Base-by-base conservation (phyloP, 805 yeast genomes). In the Debaryomyces castellii region DNA sequence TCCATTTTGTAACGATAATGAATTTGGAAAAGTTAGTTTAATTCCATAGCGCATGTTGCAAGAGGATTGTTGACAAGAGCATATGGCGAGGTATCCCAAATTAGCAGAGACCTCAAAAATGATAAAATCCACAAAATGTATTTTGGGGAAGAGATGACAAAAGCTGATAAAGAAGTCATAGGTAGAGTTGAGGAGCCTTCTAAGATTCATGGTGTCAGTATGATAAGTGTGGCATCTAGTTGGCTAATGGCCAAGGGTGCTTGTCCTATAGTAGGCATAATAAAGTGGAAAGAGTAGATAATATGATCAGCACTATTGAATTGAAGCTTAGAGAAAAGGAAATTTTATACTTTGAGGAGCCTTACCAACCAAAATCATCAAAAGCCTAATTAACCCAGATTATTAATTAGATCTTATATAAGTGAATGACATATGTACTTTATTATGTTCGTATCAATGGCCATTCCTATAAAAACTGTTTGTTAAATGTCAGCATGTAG, bases 1-100 rank as follows among this genome's bases (percentile, higher is more conserved):
- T 48, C 79, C 77, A 21, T 83, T 66, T 58, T 79, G 85, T 50
- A 44, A 58, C 20, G 50, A 54, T 5, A 63, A 76, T 17, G 67
- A 64, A 39, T 74, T 76, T 14, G 76, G 76, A 9, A 50, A 52
- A 40, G 77, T 83, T 32, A 85, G 83, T 1, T 44, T 81, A 16
- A 71, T 80, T 44, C 87, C 87, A 7, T 83, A 82, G 76, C 82
- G 8, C 86, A 87, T 30, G 61, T 71, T 46, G 83, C 82, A 5
- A 63, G 78, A 48, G 87, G 87, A 7, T 25, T 76, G 1, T 64
- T 82, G 37, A 71, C 85, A 0, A 69, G 83, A 49, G 83, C 87
- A 1, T 39, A 48, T 14, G 43, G n/a, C 24, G 5, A 22, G 24
- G 24, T 22, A 22, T 22, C 24, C 8, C 5, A 22, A 22, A 8